Percentiles rank a stretch among this genome's conserved stretches.
Conservation (phyloP, 495 filamentous ascomycete genomes). For the Friedmanniomyces simplex region DNA sequence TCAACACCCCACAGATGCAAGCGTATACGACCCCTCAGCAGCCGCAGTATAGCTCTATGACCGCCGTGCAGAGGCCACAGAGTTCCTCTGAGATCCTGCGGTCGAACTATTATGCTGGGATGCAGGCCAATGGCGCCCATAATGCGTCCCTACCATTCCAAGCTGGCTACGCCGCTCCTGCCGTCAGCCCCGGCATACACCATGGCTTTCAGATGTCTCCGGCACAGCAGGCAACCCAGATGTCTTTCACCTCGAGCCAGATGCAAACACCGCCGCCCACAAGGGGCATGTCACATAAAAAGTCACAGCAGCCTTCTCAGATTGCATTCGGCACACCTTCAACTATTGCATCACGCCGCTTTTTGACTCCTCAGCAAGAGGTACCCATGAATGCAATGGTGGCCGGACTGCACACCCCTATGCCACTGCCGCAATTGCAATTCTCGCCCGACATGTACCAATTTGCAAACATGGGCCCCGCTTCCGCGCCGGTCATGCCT, state of each 20-base stretch:
- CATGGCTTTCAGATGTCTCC: not conserved
- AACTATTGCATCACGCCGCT: constrained; percentile 31
- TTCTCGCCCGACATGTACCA: constrained; percentile 59
- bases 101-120: constrained; percentile 13
- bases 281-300: constrained; percentile 40
- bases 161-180: constrained; percentile 30
- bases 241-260: constrained; percentile 35
- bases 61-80: constrained; percentile 21
- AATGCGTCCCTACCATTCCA: too few relatives aligned
- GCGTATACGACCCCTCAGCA: constrained; percentile 28
- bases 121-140: too few relatives aligned
- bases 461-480: constrained; percentile 59
- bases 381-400: constrained; percentile 31
- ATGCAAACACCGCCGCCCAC: constrained; percentile 61
- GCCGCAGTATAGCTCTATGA: constrained; percentile 23
- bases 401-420: constrained; percentile 22
- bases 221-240: constrained; percentile 9
- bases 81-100: constrained; percentile 18
- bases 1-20: constrained; percentile 30
- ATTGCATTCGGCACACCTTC: constrained; percentile 30
- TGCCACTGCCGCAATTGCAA: constrained; percentile 44
- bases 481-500: constrained; percentile 54
- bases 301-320: constrained; percentile 27
- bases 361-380: constrained; percentile 39
- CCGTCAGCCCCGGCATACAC: constrained; percentile 15